Percentiles rank a stretch among this genome's conserved stretches.
These are phyloP conservation scores for Plasmodium blacklocki DNA, from an alignment of 169 alveolate species.

Conservation along the genomic window DNA sequence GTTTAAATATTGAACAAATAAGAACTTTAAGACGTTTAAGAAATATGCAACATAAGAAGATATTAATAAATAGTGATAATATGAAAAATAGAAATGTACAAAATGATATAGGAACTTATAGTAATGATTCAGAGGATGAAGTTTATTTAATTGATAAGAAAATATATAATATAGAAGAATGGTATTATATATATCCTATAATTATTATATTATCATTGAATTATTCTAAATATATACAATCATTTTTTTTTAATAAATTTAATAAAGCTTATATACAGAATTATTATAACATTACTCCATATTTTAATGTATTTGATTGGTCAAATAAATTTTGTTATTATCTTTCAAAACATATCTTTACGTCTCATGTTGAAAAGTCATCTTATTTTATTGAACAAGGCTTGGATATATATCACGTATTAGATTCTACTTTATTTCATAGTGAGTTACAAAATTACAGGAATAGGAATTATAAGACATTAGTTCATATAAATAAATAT, in stretches of 20 bases:
- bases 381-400: no score
- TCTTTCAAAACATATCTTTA: constrained; percentile 17
- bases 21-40: neutral
- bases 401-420: no score
- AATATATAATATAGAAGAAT: constrained; percentile 59
- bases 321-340: constrained; percentile 45
- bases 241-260: constrained; percentile 54
- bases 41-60: constrained; percentile 16
- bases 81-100: neutral
- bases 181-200: constrained; percentile 49
- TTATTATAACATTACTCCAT: constrained; percentile 18
- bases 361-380: constrained; percentile 1
- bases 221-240: constrained; percentile 12
- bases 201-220: constrained; percentile 38
- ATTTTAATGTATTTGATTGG: constrained; percentile 67
- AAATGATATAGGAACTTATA: constrained; percentile 10
- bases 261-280: constrained; percentile 22
- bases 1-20: neutral
- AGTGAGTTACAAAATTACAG: no score
- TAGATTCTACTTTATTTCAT: no score
- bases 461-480: no score
- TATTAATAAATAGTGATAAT: neutral
- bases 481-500: neutral
- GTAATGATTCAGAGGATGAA: constrained; percentile 20
- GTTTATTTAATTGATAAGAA: constrained; percentile 31